Evolutionary conservation across 441 rosid genomes (phyloP).

Genomic region (Arabidopsis hybrid): DNA sequence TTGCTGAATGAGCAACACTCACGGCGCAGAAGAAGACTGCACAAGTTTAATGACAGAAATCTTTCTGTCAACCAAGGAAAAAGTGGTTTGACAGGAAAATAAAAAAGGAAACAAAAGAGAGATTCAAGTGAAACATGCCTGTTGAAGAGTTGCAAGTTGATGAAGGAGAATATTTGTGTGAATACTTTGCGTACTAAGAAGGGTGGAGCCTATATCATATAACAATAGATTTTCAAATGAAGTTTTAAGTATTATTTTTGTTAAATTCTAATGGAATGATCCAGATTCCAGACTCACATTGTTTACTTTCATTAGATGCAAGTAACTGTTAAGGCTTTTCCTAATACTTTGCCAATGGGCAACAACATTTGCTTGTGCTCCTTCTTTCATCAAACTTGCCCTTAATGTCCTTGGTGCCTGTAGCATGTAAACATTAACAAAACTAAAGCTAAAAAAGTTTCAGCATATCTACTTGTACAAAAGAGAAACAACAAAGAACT

Average conservation of each 20-base stretch:
- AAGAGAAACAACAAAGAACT: not conserved
- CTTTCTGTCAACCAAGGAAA: constrained; percentile 12
- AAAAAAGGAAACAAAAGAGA: constrained; percentile 10
- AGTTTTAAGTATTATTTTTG: not conserved
- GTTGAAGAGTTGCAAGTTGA: constrained; percentile 96
- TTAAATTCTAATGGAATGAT: constrained; percentile 18
- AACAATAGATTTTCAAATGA: constrained; percentile 24
- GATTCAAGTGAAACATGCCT: constrained; percentile 58
- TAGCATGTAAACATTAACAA: constrained; percentile 32
- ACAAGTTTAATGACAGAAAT: constrained; percentile 33
- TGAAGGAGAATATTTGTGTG: constrained; percentile 93
- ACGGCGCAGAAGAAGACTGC: constrained; percentile 96
- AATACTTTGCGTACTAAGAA: constrained; percentile 88
- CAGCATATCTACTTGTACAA: constrained; percentile 15
- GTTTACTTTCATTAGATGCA: constrained; percentile 79
- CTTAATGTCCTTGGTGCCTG: constrained; percentile 98
- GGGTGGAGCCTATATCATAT: constrained; percentile 78
- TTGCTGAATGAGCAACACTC: constrained; percentile 99
- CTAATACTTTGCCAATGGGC: constrained; percentile 99
- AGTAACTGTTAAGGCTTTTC: constrained; percentile 78
- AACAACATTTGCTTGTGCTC: constrained; percentile 95
- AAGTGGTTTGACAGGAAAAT: not conserved
- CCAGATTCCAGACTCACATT: constrained; percentile 66
- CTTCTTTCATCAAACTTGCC: constrained; percentile 92
- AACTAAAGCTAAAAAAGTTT: constrained; percentile 9